Percentiles rank a stretch among this genome's conserved stretches.
These are phyloP conservation scores for Trametes versicolor DNA, from an alignment of 1,284 basidiomycete genomes.

Conservation along the genomic window DNA sequence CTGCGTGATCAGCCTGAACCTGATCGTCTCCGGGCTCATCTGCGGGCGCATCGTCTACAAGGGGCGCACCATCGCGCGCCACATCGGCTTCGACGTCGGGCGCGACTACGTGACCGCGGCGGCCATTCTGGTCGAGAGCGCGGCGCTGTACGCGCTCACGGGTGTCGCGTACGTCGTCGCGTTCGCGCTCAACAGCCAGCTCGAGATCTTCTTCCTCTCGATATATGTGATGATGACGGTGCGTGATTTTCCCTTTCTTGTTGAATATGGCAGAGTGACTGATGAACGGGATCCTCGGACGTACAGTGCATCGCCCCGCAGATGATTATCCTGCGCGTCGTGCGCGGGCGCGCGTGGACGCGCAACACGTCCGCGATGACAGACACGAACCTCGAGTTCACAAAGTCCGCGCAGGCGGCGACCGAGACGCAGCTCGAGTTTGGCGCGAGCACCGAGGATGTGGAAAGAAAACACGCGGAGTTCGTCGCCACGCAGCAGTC, in stretches of 20 bases:
- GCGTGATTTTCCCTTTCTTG: slow-evolving; percentile 1
- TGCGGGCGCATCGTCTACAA: slow-evolving; percentile 25
- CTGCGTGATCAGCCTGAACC: slow-evolving; percentile 30
- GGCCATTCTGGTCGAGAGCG: slow-evolving; percentile 30
- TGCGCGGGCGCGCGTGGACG: slow-evolving; percentile 40
- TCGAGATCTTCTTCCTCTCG: slow-evolving; percentile 32
- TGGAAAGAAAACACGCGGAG: not conserved
- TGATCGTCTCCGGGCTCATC: slow-evolving; percentile 32
- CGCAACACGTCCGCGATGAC: not conserved
- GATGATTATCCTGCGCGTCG: slow-evolving; percentile 46
- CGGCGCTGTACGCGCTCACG: slow-evolving; percentile 26
- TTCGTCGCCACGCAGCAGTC: not conserved
- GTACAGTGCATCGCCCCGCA: slow-evolving; percentile 45
- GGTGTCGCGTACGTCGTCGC: slow-evolving; percentile 33
- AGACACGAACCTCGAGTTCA: slow-evolving; percentile 15
- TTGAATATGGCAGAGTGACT: not conserved
- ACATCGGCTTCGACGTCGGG: slow-evolving; percentile 11
- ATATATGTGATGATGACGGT: slow-evolving; percentile 36
- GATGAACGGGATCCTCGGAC: not conserved
- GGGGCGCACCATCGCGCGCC: slow-evolving; percentile 1
- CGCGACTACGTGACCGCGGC: slow-evolving; percentile 24
- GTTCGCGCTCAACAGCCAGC: slow-evolving; percentile 23
- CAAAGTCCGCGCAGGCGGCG: not conserved
- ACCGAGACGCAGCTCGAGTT: not conserved
- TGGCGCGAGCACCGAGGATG: too few relatives aligned